A percentile compares a stretch with the other conserved stretches of the same genome.
phyloP scores from a whole-genome alignment of 495 filamentous ascomycete genomes.

The Daldinia vernicosa region DNA sequence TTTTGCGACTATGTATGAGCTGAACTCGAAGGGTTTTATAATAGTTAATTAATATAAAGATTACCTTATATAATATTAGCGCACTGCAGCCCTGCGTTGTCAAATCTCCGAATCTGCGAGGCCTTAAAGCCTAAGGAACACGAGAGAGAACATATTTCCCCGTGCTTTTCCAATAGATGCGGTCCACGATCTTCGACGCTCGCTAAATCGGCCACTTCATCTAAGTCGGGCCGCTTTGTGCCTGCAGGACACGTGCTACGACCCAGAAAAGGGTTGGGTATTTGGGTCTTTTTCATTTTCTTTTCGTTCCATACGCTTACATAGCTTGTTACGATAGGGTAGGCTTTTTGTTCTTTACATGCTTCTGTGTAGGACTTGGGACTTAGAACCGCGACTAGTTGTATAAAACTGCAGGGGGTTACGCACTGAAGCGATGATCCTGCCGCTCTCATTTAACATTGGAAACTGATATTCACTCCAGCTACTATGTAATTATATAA shows the following conservation, averaged over 20 bases:
- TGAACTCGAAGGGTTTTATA: neutral
- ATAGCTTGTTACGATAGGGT: neutral
- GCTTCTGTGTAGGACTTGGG: neutral
- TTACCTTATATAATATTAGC: neutral
- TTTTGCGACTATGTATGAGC: neutral
- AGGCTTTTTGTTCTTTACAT: neutral
- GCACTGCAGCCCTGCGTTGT: neutral
- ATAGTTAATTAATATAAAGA: neutral
- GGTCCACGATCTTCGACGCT: neutral
- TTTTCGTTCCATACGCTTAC: neutral
- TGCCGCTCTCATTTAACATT: neutral
- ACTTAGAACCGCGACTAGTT: neutral
- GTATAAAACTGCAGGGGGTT: constrained; percentile 1
- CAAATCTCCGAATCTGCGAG: neutral
- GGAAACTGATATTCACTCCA: neutral
- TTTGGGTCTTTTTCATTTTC: neutral
- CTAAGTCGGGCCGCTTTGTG: constrained; percentile 3
- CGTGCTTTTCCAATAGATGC: constrained; percentile 3
- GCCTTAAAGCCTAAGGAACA: constrained; percentile 3
- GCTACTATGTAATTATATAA: no score
- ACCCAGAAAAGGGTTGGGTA: neutral
- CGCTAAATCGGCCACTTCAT: constrained; percentile 7
- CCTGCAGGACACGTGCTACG: constrained; percentile 3
- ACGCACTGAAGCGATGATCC: neutral
- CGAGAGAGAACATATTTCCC: neutral